Base-by-base conservation (phyloP, 345 rosid species). In the Acer yangbiense region DNA sequence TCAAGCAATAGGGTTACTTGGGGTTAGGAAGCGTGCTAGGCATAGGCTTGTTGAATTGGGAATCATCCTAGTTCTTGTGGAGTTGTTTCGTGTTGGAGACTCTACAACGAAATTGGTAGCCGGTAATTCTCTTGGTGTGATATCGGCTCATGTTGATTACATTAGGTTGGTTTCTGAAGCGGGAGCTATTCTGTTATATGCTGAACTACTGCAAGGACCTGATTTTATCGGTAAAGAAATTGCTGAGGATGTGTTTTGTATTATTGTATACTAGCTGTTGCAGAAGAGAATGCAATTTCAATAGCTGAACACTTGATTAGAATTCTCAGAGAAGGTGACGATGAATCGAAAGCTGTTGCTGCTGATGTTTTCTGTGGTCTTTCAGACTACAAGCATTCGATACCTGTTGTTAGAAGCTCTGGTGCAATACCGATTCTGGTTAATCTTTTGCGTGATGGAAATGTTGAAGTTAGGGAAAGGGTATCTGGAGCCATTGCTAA, bases 351-450 rank as follows among this genome's bases (percentile, higher is more conserved):
- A 75, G 27, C 81, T 65, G 84, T 90, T 9, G 92, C 93, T 55
- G 82, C 89, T 77, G 88, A 89, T 84, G 88, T 89, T 52, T 41
- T 91, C 63, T 89, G 93, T 91, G 86, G 85, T 84, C 85, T 91
- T 32, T 77, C 89, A 0, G 82, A 89, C 41, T 85, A 86, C 79
- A 85, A 84, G 81, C 89, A 88, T 54, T 85, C 90, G 21, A 82
- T 83, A 27, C 75, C 90, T 12, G 78, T 88, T 67, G 82, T 88
- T 46, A 78, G 88, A 80, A 89, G 83, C 81, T 88, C 89, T 0
- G 95, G 95, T 2, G 93, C 86, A 13, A 87, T 91, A 75, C 91
- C 87, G 4, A 68, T 83, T 65, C 71, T 91, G 16, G 79, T 91
- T 17, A 78, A 76, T 81, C 86, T 89, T 82, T 55, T 91, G 77